Percentiles rank a stretch among this genome's conserved stretches.
Evolutionary conservation across 148 eudicot species (phyloP).

Genomic region (Rhododendron henanense): DNA sequence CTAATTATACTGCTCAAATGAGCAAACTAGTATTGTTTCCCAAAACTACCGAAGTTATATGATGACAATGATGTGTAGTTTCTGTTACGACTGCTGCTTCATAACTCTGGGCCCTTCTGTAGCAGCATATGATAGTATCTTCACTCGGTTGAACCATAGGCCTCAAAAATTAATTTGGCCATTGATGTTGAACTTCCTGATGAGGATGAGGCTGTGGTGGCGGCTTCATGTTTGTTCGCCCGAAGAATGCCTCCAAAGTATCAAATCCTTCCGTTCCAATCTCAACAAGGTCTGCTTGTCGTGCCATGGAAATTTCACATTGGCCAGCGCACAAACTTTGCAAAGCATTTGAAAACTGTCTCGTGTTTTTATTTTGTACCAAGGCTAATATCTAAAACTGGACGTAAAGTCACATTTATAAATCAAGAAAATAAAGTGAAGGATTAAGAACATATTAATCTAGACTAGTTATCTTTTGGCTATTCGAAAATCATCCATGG

Average conservation of each 20-base stretch:
- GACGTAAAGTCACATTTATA: not conserved
- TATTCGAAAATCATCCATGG: not conserved
- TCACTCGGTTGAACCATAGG: not conserved
- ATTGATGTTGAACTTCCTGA: not conserved
- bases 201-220: not conserved
- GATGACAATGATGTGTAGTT: not conserved
- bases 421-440: not conserved
- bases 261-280: not conserved
- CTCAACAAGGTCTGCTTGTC: not conserved
- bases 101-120: not conserved
- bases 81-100: not conserved
- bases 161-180: not conserved
- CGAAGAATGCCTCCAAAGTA: not conserved
- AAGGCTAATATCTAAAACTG: not conserved
- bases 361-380: not conserved
- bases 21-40: not conserved
- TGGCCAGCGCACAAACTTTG: not conserved
- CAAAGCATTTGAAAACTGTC: not conserved
- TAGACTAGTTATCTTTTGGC: not conserved
- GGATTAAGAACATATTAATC: not conserved
- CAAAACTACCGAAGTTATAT: not conserved
- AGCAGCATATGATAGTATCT: not conserved
- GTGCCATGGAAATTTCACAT: conserved; percentile 2
- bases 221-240: not conserved
- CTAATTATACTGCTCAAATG: not conserved